phyloP scores from a whole-genome alignment of 805 yeast species.

The Danielia reshetovae region DNA sequence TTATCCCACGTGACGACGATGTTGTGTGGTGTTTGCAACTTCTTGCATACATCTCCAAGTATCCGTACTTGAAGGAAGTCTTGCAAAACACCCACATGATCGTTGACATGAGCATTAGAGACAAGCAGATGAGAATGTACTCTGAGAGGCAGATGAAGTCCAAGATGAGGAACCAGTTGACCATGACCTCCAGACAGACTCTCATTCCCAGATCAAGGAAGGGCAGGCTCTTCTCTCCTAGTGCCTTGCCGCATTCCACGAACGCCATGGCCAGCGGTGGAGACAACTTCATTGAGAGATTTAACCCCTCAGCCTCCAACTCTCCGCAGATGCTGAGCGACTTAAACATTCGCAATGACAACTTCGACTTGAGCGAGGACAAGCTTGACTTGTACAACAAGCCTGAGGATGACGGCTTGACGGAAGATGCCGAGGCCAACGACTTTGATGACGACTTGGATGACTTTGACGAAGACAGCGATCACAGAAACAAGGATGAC shows the following conservation, averaged over 20 bases:
- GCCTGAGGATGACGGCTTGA: constrained; percentile 18
- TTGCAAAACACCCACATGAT: constrained; percentile 75
- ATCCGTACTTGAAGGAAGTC: constrained; percentile 69
- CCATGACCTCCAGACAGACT: constrained; percentile 28
- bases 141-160: constrained; percentile 33
- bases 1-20: constrained; percentile 91
- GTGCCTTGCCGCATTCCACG: constrained; percentile 9
- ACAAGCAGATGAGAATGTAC: constrained; percentile 34
- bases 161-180: constrained; percentile 27
- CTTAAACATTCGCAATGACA: constrained; percentile 28
- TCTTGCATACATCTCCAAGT: constrained; percentile 89
- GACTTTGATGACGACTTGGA: constrained; percentile 26
- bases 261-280: constrained; percentile 2
- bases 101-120: constrained; percentile 53
- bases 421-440: constrained; percentile 17
- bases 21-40: constrained; percentile 91
- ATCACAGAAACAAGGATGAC: constrained; percentile 16
- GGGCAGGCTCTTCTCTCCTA: constrained; percentile 11
- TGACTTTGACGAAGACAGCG: constrained; percentile 20
- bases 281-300: constrained; percentile 18
- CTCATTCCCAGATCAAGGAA: constrained; percentile 33
- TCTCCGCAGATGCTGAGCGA: constrained; percentile 39
- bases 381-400: constrained; percentile 29
- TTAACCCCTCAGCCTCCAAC: constrained; percentile 32
- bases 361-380: constrained; percentile 31